Evolutionary conservation across 768 basidiomycete species (phyloP).

Genomic region (Lactarius psammicola): DNA sequence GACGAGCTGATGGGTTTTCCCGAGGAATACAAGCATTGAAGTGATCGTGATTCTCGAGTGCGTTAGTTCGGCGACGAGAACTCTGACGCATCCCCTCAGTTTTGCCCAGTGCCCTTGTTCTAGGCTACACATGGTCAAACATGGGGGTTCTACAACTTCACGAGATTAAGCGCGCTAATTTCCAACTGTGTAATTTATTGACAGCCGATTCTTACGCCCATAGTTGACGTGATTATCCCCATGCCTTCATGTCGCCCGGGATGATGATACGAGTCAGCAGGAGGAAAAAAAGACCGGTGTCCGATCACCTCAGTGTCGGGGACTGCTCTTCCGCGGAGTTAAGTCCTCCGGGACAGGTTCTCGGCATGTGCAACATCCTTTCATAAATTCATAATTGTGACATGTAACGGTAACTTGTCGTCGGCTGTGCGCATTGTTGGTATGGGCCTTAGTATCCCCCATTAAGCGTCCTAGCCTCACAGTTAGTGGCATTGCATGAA

Average conservation of each 20-base stretch:
- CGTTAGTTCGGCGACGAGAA: constrained; percentile 1
- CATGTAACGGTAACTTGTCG: constrained; percentile 8
- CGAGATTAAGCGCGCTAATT: background rate
- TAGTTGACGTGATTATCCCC: constrained; percentile 21
- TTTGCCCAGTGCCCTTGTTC: constrained; percentile 16
- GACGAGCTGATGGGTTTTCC: constrained; percentile 24
- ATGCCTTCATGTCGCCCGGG: constrained; percentile 7
- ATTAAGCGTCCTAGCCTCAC: constrained; percentile 1
- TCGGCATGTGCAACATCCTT: background rate
- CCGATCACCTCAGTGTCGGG: constrained; percentile 22
- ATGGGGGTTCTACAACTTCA: background rate
- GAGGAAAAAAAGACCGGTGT: background rate
- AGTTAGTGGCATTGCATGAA: constrained; percentile 9
- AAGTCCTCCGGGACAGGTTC: background rate
- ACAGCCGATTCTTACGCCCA: background rate
- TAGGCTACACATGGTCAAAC: background rate
- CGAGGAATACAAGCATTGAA: constrained; percentile 13
- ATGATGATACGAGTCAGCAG: background rate
- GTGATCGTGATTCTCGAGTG: constrained; percentile 12
- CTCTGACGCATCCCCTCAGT: constrained; percentile 6
- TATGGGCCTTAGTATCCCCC: background rate
- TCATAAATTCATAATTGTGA: background rate
- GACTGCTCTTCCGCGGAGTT: constrained; percentile 18
- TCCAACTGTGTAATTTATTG: background rate
- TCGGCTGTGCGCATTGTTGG: constrained; percentile 11